Percentiles rank a stretch among this genome's conserved stretches.
phyloP scores from a whole-genome alignment of 75 land plant genomes.

The Gnetum montanum region DNA sequence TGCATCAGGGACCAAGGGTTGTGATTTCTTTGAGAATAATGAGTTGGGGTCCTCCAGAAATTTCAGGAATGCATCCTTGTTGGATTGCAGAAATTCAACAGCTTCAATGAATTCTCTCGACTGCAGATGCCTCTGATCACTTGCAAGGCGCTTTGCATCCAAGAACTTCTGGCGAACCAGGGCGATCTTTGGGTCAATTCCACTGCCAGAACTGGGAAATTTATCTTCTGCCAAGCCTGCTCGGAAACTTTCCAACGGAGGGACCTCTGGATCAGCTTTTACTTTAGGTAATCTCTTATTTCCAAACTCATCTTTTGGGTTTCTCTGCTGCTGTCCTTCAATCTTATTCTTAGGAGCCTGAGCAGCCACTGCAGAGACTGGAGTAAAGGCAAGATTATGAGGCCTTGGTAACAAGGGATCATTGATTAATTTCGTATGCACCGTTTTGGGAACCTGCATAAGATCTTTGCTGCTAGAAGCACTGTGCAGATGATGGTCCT shows the following conservation, averaged over 20 bases:
- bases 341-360: background rate
- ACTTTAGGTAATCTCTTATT: constrained; percentile 24
- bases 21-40: constrained; percentile 32
- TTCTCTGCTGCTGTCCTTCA: constrained; percentile 7
- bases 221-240: constrained; percentile 6
- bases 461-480: background rate
- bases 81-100: constrained; percentile 72
- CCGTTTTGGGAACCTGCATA: background rate
- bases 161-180: constrained; percentile 53
- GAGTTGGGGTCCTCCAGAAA: constrained; percentile 77
- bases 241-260: constrained; percentile 16
- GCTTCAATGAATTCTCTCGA: constrained; percentile 86
- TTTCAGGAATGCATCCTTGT: constrained; percentile 67
- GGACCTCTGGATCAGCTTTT: constrained; percentile 5
- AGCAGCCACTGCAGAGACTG: background rate
- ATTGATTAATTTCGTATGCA: background rate
- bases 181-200: constrained; percentile 42
- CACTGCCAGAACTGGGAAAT: constrained; percentile 13
- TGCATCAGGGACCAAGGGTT: constrained; percentile 18
- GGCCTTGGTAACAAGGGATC: constrained; percentile 1
- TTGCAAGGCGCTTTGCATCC: constrained; percentile 49
- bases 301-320: constrained; percentile 37
- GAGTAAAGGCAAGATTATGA: background rate
- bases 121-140: constrained; percentile 52
- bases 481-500: constrained; percentile 1